A percentile compares a stretch with the other conserved stretches of the same genome.
Conservation (phyloP, 164 flowering plant genomes). For the Magnolia changhungtana region DNA sequence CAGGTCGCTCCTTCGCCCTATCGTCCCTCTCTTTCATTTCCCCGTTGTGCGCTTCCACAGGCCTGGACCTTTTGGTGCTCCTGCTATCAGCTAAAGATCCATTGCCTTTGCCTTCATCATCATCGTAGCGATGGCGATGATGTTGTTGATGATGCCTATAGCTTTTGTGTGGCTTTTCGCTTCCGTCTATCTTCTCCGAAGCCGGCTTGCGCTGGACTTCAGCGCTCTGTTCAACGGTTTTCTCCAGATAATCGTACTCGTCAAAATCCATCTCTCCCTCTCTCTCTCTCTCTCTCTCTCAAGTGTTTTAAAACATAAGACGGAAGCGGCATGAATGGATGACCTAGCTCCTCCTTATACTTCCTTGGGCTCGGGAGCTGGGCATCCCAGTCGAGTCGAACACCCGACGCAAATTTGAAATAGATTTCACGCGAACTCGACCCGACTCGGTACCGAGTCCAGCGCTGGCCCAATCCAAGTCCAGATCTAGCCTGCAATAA, state of each 20-base stretch:
- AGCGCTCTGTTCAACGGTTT: slow-evolving; percentile 53
- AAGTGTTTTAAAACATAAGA: neutral
- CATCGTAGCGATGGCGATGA: slow-evolving; percentile 37
- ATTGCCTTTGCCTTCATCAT: slow-evolving; percentile 7
- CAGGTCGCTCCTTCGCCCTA: slow-evolving; percentile 9
- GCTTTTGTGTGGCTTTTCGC: slow-evolving; percentile 21
- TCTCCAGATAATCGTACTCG: slow-evolving; percentile 93
- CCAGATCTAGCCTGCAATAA: too few relatives aligned
- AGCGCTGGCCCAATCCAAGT: too few relatives aligned
- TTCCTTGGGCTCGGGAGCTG: too few relatives aligned
- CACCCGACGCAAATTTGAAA: too few relatives aligned
- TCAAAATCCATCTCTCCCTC: slow-evolving; percentile 67
- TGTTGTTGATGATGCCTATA: slow-evolving; percentile 5
- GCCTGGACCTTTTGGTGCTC: slow-evolving; percentile 38
- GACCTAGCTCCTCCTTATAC: too few relatives aligned
- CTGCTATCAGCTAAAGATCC: neutral
- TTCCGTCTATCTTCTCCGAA: neutral
- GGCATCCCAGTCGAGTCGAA: too few relatives aligned
- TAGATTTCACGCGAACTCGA: too few relatives aligned
- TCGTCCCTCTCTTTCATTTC: slow-evolving; percentile 20
- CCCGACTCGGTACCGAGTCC: too few relatives aligned
- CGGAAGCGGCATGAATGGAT: too few relatives aligned
- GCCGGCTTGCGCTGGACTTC: slow-evolving; percentile 9
- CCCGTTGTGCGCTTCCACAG: slow-evolving; percentile 19
- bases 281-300: neutral